Percentiles rank a stretch among this genome's conserved stretches.
Evolutionary conservation across 2,329 filamentous ascomycete genomes (phyloP).

Genomic region (Diaporthe vexans): DNA sequence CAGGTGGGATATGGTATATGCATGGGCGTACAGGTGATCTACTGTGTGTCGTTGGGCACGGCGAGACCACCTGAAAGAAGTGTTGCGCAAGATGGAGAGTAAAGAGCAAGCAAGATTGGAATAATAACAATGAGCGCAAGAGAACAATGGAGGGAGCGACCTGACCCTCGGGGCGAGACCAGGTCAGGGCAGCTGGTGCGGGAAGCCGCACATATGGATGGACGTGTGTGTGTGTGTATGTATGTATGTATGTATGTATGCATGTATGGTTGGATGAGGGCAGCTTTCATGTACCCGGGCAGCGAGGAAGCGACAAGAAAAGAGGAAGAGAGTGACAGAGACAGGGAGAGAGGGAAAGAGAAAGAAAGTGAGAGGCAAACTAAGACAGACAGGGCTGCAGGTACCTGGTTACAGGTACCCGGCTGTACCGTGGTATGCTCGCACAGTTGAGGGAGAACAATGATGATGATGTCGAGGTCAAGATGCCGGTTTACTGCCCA

Average conservation of each 20-base stretch:
- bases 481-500: constrained; percentile 3
- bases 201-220: constrained; percentile 13
- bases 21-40: background rate
- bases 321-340: background rate
- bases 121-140: constrained; percentile 6
- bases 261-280: background rate
- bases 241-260: background rate
- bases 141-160: constrained; percentile 24
- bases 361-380: background rate
- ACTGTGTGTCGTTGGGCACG: background rate
- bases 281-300: background rate
- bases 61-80: background rate
- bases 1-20: background rate
- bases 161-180: background rate
- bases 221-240: too few relatives aligned
- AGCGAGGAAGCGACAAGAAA: background rate
- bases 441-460: background rate
- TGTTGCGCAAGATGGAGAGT: background rate
- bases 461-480: background rate
- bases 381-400: constrained; percentile 5
- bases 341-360: background rate
- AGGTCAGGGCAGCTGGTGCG: constrained; percentile 40
- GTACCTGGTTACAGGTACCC: background rate
- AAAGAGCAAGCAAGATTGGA: background rate
- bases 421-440: background rate